Evolutionary conservation across 768 basidiomycete species (phyloP), one percentile per base, ranked within the genome.

Genomic region (Tubosaeta sp.): DNA sequence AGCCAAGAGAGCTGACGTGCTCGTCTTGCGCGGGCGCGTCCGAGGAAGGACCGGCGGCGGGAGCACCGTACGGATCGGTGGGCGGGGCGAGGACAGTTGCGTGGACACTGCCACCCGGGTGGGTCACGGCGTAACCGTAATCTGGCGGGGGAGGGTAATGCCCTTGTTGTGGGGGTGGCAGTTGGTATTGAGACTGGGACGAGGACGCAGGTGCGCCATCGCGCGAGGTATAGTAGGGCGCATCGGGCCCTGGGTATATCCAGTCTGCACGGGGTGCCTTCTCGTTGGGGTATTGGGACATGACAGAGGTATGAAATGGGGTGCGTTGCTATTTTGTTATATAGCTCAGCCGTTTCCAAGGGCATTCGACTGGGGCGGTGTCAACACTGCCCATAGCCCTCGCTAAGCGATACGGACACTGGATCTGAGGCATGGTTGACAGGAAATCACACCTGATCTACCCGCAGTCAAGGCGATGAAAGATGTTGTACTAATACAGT

Each of bases 221-320:
- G 25, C 51, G 54, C 6, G 53, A 46, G 42, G 52, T 6, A 34
- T 59, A 47, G n/a, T 4, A 32, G 6, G 19, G 5, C 33, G 57
- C 44, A 16, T 53, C 46, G 7, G 31, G 29, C 22, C 3, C 22
- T 9, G 58, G 58, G 35, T 38, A 8, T 0, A 59, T 7, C 59
- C 59, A 64, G 43, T 49, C 29, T 6, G 56, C 29, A 22, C 48
- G 60, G n/a, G 59, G 33, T 13, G 53, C 57, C 13, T 70, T 69
- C 35, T 67, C 67, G 56, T 48, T 42, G 34, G 65, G 63, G 48
- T 55, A 59, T 38, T 57, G 60, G 38, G 46, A 39, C 68, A 68
- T 45, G 17, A 38, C 5, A 43, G 6, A 14, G 25, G 9, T 27
- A 11, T 48, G 35, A 22, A 2, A 22, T n/a, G 9, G 3, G n/a